Evolutionary conservation across 805 yeast species (phyloP).

Genomic region (Ogataea neopini): DNA sequence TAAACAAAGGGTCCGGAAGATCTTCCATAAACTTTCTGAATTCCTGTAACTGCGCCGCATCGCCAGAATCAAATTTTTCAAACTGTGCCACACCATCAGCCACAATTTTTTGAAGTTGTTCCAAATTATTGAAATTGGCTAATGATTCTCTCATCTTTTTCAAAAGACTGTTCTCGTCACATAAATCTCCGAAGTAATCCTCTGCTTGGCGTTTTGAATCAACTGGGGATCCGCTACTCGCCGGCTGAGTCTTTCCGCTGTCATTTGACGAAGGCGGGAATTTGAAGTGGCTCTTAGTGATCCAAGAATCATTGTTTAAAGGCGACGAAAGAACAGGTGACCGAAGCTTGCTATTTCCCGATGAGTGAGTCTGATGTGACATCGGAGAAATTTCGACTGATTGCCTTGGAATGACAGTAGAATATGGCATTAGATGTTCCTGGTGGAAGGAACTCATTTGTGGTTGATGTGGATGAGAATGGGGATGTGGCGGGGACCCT

Average conservation of each 20-base stretch:
- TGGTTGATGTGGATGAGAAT: neutral
- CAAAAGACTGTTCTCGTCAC: slow-evolving; percentile 5
- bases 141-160: neutral
- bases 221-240: neutral
- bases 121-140: neutral
- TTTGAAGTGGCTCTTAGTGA: slow-evolving; percentile 5
- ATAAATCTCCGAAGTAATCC: slow-evolving; percentile 6
- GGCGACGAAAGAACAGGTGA: slow-evolving; percentile 1
- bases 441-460: neutral
- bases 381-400: neutral
- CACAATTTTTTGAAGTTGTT: neutral
- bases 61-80: neutral
- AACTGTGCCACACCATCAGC: neutral
- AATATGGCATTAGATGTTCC: neutral
- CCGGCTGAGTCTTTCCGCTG: neutral
- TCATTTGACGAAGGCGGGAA: slow-evolving; percentile 5
- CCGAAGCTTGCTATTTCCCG: neutral
- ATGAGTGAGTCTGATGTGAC: neutral
- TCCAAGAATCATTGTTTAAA: neutral
- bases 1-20: slow-evolving; percentile 1
- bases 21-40: neutral
- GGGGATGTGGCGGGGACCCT: neutral
- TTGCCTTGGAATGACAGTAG: neutral
- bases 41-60: neutral
- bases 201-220: neutral